These are phyloP conservation scores for Malus hybrid DNA, from an alignment of 331 rosid species.

Conservation along the genomic window DNA sequence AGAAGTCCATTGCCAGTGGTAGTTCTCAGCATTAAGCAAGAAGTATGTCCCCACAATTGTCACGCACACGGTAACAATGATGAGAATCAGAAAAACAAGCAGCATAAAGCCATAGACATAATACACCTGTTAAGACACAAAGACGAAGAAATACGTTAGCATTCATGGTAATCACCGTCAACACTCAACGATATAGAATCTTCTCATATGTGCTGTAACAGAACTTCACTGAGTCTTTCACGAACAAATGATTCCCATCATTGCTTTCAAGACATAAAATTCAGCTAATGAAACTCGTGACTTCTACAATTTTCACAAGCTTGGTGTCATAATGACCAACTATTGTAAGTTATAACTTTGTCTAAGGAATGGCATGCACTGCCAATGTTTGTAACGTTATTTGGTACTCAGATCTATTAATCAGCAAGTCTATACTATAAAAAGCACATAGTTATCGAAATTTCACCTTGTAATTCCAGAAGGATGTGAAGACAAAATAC, in stretches of 20 bases:
- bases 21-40: conserved; percentile 96
- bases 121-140: conserved; percentile 70
- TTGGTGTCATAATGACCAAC: not conserved
- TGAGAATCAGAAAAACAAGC: conserved; percentile 83
- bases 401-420: not conserved
- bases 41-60: conserved; percentile 97
- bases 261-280: not conserved
- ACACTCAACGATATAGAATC: not conserved
- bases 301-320: not conserved
- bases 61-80: conserved; percentile 88
- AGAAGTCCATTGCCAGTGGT: conserved; percentile 99
- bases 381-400: not conserved
- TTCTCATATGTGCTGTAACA: not conserved
- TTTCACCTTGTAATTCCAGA: conserved; percentile 99
- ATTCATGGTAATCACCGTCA: conserved; percentile 5
- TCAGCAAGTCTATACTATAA: not conserved
- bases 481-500: conserved; percentile 98
- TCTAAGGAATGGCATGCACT: not conserved
- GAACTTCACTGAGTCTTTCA: not conserved
- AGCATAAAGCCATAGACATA: conserved; percentile 98
- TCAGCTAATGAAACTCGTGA: not conserved
- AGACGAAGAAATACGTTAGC: conserved; percentile 13
- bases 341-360: not conserved
- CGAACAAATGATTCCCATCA: not conserved
- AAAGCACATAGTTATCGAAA: not conserved